Evolutionary conservation across 768 basidiomycete species (phyloP).

Genomic region (Auricularia heimuer): DNA sequence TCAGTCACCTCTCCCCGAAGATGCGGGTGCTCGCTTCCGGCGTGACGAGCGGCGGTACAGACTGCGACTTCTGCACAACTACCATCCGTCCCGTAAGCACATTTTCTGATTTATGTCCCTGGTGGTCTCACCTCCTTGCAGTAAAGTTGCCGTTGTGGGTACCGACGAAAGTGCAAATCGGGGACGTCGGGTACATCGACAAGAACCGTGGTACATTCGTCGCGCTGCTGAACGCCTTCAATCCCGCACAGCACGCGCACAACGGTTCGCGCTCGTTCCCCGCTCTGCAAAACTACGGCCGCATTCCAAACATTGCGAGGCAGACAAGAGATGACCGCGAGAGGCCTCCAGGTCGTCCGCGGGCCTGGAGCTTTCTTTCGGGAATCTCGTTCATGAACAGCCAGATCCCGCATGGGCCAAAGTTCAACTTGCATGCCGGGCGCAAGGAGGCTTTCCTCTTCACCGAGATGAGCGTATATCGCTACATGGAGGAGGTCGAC

Average conservation of each 20-base stretch:
- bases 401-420: not conserved
- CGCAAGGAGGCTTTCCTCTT: conserved; percentile 59
- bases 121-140: conserved; percentile 13
- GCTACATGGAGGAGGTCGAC: conserved; percentile 51
- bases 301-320: conserved; percentile 33
- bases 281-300: conserved; percentile 55
- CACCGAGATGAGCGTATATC: conserved; percentile 60
- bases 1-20: conserved; percentile 15
- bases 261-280: conserved; percentile 39
- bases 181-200: conserved; percentile 65
- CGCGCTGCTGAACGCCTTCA: conserved; percentile 60
- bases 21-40: conserved; percentile 30
- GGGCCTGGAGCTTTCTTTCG: not conserved
- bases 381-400: not conserved
- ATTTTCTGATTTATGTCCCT: no score
- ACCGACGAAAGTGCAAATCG: conserved; percentile 51
- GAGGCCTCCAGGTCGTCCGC: not conserved
- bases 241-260: conserved; percentile 37
- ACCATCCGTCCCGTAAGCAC: conserved; percentile 54
- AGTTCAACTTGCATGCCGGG: conserved; percentile 48
- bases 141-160: conserved; percentile 65
- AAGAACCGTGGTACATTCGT: conserved; percentile 62
- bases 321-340: conserved; percentile 40
- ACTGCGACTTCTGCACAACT: conserved; percentile 53
- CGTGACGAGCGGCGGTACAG: conserved; percentile 62